Conservation (phyloP, 306 rosid genomes). For the Cercis canadensis region DNA sequence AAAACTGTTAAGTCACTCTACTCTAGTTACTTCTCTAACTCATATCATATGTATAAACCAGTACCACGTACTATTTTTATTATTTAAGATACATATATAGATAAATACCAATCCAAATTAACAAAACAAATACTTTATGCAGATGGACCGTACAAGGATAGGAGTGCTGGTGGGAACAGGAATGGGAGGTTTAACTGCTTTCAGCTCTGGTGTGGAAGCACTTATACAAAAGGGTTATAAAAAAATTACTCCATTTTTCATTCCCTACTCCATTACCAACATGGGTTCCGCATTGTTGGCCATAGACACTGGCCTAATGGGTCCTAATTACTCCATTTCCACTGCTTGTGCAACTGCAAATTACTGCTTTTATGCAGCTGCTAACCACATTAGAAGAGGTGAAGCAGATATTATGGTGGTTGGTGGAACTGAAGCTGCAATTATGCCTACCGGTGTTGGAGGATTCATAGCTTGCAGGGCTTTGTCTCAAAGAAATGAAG, state of each 20-base stretch:
- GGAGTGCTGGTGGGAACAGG: slow-evolving; percentile 78
- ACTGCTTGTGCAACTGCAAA: slow-evolving; percentile 86
- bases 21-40: too few relatives aligned
- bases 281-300: slow-evolving; percentile 78
- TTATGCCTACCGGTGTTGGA: slow-evolving; percentile 60
- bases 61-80: too few relatives aligned
- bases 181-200: slow-evolving; percentile 66
- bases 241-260: slow-evolving; percentile 62
- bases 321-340: slow-evolving; percentile 75
- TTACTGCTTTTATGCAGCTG: slow-evolving; percentile 69
- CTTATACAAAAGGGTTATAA: slow-evolving; percentile 54
- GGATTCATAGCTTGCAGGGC: slow-evolving; percentile 83
- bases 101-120: too few relatives aligned
- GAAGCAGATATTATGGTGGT: slow-evolving; percentile 79
- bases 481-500: slow-evolving; percentile 68
- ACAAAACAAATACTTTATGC: too few relatives aligned
- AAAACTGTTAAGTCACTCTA: slow-evolving; percentile 46
- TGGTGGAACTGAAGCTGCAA: slow-evolving; percentile 74
- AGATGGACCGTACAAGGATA: slow-evolving; percentile 67
- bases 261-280: slow-evolving; percentile 64
- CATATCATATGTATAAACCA: too few relatives aligned
- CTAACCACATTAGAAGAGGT: slow-evolving; percentile 74
- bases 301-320: slow-evolving; percentile 73
- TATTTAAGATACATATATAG: too few relatives aligned
- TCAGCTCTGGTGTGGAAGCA: slow-evolving; percentile 55